Evolutionary conservation across 78 protist species (phyloP), one percentile per base, ranked within the genome.

Genomic region (Cavenderia fasciculata): DNA sequence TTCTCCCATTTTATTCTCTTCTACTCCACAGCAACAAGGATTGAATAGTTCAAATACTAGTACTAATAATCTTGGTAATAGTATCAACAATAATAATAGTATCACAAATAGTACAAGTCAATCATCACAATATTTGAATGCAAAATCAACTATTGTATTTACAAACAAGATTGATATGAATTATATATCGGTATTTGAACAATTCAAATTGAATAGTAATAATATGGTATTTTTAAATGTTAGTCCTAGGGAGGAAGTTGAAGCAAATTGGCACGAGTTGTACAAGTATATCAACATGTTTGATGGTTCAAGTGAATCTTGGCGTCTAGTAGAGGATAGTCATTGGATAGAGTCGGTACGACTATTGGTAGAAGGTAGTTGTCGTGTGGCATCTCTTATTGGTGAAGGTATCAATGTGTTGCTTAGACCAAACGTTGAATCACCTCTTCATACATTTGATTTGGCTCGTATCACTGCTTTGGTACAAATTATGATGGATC

Each of bases 401-500:
- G 90, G 68, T 11, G 69, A 65, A 33, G 78, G 78, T 8, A 51
- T 69, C 5, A 68, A 76, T 2, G 90, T 82, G 4, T 36, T 82
- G 19, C 43, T 82, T 8, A 82, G 68, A 36, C 78, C 90, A 11
- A 25, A 21, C 8, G 33, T 57, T 19, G 90, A 82, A 2, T 52
- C 76, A 6, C 36, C 29, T 23, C 21, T n/a, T 16, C 78, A 82
- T 52, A 6, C 76, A 7, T 23, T 82, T 4, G 90, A 82, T 43
- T 2, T 68, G 2, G 82, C 97, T 0, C 96, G 95, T 78, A 36
- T 92, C 14, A 43, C 51, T 10, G 49, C 98, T n/a, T 57, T 96
- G 4, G 82, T 95, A 7, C 49, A 72, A 68, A 77, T 98, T 4
- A 4, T 94, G 40, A 57, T 97, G 27, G 99, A 98, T 54, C 96